Base-by-base conservation (phyloP, 345 rosid species). In the sweet orange (Citrus sinensis) region DNA sequence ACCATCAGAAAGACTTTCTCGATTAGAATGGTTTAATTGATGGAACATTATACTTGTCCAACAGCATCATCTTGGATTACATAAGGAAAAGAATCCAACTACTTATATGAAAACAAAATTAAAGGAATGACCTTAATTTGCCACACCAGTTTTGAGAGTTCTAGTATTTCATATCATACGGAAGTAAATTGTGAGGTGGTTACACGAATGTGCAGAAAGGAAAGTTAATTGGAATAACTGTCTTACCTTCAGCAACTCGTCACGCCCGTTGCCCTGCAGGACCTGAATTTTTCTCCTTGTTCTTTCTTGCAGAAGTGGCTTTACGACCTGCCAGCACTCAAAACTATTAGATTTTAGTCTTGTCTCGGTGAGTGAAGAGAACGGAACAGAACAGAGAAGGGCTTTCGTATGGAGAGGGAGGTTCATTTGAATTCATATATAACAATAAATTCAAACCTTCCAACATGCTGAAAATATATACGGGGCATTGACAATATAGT, bases 231-330 rank as follows among this genome's bases (percentile, higher is more conserved):
- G 9, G 54, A n/a, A 70, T 59, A 32, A 65, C 5, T 61, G 60
- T 16, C 85, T 86, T 83, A 94, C 99, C 95, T 94, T 92, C 67
- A 94, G 83, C 65, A 97, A 86, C 87, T 97, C 98, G 24, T 94
- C 98, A 84, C 80, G 89, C 49, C 98, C 92, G 37, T 82, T 87
- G 78, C 98, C 98, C 59, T 91, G 87, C 74, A 96, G 86, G 29
- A 96, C 97, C 86, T 94, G 98, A 82, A 94, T 63, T 87, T 94
- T 96, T 88, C 82, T 91, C 86, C 87, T 90, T 5, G 99, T 94
- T 82, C 98, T 89, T 82, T 94, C 98, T 87, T 96, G 98, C 88
- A 96, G 82, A 49, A 96, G 91, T 76, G 98, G 98, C 87, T 91
- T 94, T 70, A 96, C 93, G 32, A 88, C 90, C 97, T 92, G 87